Base-by-base conservation (phyloP, 352 stramenopile genomes). In the Pythium monospermum region DNA sequence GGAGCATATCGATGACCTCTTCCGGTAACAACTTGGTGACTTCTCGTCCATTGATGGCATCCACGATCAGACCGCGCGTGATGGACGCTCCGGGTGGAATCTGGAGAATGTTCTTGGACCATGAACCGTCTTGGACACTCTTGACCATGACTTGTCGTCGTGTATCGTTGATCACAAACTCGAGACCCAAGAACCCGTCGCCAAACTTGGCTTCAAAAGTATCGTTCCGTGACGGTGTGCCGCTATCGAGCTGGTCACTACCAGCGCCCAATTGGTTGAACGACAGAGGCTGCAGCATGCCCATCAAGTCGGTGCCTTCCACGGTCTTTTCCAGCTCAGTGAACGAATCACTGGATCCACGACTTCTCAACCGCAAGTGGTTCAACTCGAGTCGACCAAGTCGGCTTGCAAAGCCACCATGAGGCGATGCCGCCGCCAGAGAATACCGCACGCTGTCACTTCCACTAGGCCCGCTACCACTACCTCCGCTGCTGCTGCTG, bases 201-300 rank as follows among this genome's bases (percentile, higher is more conserved):
- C 73, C 80, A 38, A 93, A 90, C 30, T 69, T 83, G 19, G 78
- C 78, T 11, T 93, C 80, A 39, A 89, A 85, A 1, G 62, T 73
- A 23, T 91, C 77, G 15, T 58, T 57, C 1, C 60, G 35, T 2
- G 19, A 15, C 19, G 7, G 31, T 16, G 15, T n/a, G n/a, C 18
- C 7, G n/a, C 12, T 10, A 2, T 37, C 51, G 23, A 25, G 27
- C 2, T 18, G 5, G 27, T 55, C 38, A 5, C 19, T 10, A 1
- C 16, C 3, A 12, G 33, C 45, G 6, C 31, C 25, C 30, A 25
- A 33, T 2, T 13, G 2, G 13, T 40, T 31, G 16, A 51, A 11
- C 18, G 22, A 3, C 12, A 52, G 32, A 16, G 54, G 32, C 28
- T 36, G 27, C 12, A 40, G 4, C 28, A 37, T 19, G 2, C 33